Base-by-base conservation (phyloP, 2,329 filamentous ascomycete species). In the Graphilbum sp. region DNA sequence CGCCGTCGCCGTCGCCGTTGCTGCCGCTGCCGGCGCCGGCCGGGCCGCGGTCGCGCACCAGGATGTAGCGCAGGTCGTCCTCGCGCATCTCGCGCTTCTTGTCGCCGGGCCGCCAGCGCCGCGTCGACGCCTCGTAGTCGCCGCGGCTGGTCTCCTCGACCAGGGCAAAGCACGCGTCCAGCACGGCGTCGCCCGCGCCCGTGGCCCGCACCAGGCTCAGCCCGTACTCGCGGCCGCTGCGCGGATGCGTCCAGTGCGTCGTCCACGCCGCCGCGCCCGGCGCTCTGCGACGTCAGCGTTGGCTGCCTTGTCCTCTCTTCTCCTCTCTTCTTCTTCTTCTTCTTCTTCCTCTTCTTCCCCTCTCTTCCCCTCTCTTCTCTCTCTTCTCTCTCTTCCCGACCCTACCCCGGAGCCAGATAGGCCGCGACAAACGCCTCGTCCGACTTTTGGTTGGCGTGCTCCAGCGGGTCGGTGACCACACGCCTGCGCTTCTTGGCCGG, bases 11-110 rank as follows among this genome's bases (percentile, higher is more conserved):
- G 12, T 34, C 31, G 20, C 25, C 40, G 10, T 55, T 35, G 24
- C 20, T n/a, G 11, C 25, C 19, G 12, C 31, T 24, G 20, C 25
- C 10, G 16, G 30, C 20, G 7, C n/a, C 39, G 6, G 19, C 16
- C 1, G 39, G 17, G 11, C 9, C 16, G 5, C 10, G 16, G 15
- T 11, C 20, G n/a, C 32, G 27, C 40, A 81, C 66, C 4, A 85
- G 55, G 8, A 86, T 59, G 52, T 84, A 87, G 32, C 76, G 67
- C 53, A 87, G 67, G 41, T 76, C 74, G 0, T 62, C 54, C 5
- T 78, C 70, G 42, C 59, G 59, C 80, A 87, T 85, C 60, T 87
- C 81, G 12, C 57, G 56, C 37, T 60, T 58, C 59, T 86, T 87
- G 32, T 60, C 58, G 3, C 46, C 52, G 0, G 68, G 65, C 34